Evolutionary conservation across 2,329 filamentous ascomycete species (phyloP).

Genomic region (Penicillium hordei): DNA sequence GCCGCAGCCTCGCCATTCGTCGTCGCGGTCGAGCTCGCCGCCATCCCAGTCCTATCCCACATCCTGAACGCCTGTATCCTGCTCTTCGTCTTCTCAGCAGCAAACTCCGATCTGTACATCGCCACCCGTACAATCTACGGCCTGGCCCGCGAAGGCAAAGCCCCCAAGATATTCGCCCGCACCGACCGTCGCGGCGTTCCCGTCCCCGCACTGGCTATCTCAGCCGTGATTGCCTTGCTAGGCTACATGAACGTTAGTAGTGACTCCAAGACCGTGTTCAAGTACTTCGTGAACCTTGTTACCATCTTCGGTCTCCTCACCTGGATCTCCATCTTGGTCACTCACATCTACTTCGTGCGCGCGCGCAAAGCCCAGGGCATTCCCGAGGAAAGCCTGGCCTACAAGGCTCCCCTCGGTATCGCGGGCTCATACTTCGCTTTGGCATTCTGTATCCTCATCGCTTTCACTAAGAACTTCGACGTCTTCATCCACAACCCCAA

Average conservation of each 20-base stretch:
- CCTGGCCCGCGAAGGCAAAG: constrained; percentile 69
- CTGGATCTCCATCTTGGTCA: constrained; percentile 67
- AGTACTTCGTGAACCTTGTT: constrained; percentile 66
- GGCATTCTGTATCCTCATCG: constrained; percentile 69
- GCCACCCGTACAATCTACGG: constrained; percentile 72
- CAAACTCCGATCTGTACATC: constrained; percentile 77
- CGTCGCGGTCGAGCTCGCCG: constrained; percentile 65
- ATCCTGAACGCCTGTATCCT: constrained; percentile 74
- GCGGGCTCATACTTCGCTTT: constrained; percentile 68
- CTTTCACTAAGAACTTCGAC: constrained; percentile 78
- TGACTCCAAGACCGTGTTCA: constrained; percentile 59
- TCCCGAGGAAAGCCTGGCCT: constrained; percentile 57
- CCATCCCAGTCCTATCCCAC: constrained; percentile 62
- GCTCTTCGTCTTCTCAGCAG: constrained; percentile 73
- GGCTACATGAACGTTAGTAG: constrained; percentile 67
- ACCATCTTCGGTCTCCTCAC: constrained; percentile 67
- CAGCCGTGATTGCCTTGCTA: constrained; percentile 62
- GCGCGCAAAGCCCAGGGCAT: constrained; percentile 63
- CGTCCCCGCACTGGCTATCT: constrained; percentile 62
- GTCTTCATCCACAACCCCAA: constrained; percentile 58
- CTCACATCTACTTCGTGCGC: constrained; percentile 66
- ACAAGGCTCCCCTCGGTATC: constrained; percentile 69
- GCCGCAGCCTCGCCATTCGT: constrained; percentile 73
- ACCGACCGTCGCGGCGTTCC: constrained; percentile 73
- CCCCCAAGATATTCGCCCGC: constrained; percentile 68